Conservation (phyloP, 2,329 filamentous ascomycete genomes). For the Apiospora sp. region DNA sequence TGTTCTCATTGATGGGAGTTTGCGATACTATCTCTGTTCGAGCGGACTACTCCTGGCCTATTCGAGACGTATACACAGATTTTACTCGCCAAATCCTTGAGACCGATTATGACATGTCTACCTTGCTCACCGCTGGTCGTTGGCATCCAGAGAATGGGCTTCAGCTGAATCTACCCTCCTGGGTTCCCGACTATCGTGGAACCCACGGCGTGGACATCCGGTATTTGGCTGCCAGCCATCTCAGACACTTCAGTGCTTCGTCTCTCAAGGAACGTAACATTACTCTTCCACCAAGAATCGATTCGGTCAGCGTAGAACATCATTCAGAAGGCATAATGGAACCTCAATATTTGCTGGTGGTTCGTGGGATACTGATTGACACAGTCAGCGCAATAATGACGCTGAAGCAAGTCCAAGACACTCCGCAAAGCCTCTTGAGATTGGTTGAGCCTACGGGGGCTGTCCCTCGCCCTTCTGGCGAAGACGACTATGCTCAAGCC, state of each 20-base stretch:
- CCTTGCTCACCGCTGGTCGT: background rate
- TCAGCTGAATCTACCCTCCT: background rate
- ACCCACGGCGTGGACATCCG: conserved; percentile 13
- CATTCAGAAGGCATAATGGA: background rate
- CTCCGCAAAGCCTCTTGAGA: background rate
- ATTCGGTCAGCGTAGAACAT: no score
- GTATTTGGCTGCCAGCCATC: conserved; percentile 18
- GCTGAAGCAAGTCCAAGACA: background rate
- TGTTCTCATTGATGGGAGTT: background rate
- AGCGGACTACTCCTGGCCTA: background rate
- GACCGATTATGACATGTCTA: background rate
- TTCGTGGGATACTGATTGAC: background rate
- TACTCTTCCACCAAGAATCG: no score
- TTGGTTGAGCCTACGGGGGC: background rate
- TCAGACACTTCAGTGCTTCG: conserved; percentile 6
- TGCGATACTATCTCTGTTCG: background rate
- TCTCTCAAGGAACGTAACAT: background rate
- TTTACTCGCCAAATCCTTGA: background rate
- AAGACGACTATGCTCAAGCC: background rate
- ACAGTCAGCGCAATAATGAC: background rate
- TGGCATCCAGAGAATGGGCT: background rate
- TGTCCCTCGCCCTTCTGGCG: background rate
- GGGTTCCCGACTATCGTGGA: conserved; percentile 24
- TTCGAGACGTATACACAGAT: background rate
- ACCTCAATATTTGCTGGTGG: background rate